These are phyloP conservation scores for Phytophthora tubulina DNA, from an alignment of 352 stramenopile genomes.

Conservation along the genomic window DNA sequence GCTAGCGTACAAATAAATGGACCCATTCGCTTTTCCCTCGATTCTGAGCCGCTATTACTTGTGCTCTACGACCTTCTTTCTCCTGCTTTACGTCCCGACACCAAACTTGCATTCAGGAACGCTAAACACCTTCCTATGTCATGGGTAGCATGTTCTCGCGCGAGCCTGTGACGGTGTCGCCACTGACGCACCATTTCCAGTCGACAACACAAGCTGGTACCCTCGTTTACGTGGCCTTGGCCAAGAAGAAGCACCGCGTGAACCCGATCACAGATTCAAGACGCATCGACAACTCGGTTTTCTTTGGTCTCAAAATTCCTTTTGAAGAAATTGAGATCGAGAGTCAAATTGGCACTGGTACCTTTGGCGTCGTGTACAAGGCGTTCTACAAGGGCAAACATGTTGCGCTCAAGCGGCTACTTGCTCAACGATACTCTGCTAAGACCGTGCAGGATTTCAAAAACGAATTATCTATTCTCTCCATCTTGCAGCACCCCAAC, in stretches of 20 bases:
- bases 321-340: slow-evolving; percentile 78
- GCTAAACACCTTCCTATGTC: slow-evolving; percentile 23
- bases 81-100: not conserved
- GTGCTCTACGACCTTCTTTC: not conserved
- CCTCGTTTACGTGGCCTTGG: slow-evolving; percentile 75
- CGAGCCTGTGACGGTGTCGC: slow-evolving; percentile 66
- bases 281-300: slow-evolving; percentile 63
- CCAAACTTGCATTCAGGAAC: not conserved
- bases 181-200: slow-evolving; percentile 70
- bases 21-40: not conserved
- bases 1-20: slow-evolving; percentile 13
- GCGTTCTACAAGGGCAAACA: slow-evolving; percentile 80
- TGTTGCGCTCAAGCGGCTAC: slow-evolving; percentile 73
- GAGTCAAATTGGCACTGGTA: slow-evolving; percentile 73
- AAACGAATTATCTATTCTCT: slow-evolving; percentile 88
- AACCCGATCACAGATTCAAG: slow-evolving; percentile 67
- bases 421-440: slow-evolving; percentile 60
- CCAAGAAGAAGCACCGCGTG: slow-evolving; percentile 71
- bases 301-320: slow-evolving; percentile 74
- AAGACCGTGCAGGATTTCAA: slow-evolving; percentile 80
- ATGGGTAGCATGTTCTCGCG: slow-evolving; percentile 67
- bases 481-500: slow-evolving; percentile 76
- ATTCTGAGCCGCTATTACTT: not conserved
- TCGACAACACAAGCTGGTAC: slow-evolving; percentile 72
- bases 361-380: slow-evolving; percentile 86